A percentile compares a stretch with the other conserved stretches of the same genome.
These are phyloP conservation scores for Aspergillus ibericus DNA, from an alignment of 2,329 filamentous ascomycete genomes.

Conservation along the genomic window DNA sequence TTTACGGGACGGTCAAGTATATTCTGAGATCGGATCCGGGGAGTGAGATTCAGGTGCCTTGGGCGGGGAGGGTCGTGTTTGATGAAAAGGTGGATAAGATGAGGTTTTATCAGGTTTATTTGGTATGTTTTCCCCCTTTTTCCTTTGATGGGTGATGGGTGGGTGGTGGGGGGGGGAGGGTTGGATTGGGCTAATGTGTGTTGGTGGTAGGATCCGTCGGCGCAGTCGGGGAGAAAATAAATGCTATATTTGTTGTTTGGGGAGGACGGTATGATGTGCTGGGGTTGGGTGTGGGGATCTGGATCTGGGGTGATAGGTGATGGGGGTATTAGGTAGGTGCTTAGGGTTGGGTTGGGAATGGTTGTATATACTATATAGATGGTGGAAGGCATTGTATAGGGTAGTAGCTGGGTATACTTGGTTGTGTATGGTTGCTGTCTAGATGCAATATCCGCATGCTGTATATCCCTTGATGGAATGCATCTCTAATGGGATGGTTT, in stretches of 20 bases:
- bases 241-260: no score
- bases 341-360: background rate
- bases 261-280: background rate
- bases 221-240: constrained; percentile 37
- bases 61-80: constrained; percentile 40
- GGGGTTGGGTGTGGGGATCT: background rate
- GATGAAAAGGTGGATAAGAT: constrained; percentile 32
- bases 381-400: no score
- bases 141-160: background rate
- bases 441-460: no score
- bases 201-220: constrained; percentile 38
- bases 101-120: constrained; percentile 43
- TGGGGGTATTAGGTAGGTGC: background rate
- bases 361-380: no score
- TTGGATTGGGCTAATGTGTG: no score
- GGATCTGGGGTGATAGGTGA: no score
- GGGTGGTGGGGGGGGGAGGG: background rate
- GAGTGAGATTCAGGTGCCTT: constrained; percentile 37
- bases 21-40: constrained; percentile 30
- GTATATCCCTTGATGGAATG: no score
- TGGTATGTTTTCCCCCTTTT: constrained; percentile 28
- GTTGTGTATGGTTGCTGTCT: no score
- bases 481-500: no score
- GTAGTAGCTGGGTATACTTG: no score
- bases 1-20: constrained; percentile 39